Conservation (phyloP, 768 basidiomycete genomes). For the Boletus patriciae region DNA sequence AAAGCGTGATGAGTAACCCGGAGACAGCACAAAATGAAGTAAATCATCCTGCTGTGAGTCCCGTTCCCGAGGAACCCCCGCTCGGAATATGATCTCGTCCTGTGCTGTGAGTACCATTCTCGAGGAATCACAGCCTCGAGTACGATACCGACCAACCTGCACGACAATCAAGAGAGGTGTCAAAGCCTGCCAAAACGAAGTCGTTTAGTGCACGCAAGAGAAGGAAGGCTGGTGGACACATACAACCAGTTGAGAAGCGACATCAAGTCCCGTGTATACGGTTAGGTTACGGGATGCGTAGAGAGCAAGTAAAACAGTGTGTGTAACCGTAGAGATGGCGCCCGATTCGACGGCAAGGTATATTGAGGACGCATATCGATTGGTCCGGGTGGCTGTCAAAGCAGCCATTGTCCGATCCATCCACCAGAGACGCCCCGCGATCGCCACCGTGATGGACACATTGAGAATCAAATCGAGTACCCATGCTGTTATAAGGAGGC, state of each 20-base stretch:
- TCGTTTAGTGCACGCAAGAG: background rate
- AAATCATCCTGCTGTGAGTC: background rate
- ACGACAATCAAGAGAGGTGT: background rate
- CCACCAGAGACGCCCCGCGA: background rate
- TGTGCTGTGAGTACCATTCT: too few species aligned
- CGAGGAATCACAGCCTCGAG: background rate
- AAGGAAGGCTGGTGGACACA: background rate
- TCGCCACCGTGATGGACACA: background rate
- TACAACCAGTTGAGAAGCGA: background rate
- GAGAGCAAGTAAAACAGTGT: background rate
- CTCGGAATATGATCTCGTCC: background rate
- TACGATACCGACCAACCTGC: background rate
- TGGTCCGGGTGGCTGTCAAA: background rate
- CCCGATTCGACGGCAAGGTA: background rate
- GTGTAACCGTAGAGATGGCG: background rate
- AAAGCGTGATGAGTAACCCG: too few species aligned
- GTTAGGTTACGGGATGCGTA: too few species aligned
- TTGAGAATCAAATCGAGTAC: background rate
- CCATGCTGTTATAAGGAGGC: background rate
- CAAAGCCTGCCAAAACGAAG: background rate
- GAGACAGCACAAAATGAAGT: too few species aligned
- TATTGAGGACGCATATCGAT: background rate
- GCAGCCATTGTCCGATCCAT: background rate
- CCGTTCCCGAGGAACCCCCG: background rate
- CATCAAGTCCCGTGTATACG: too few species aligned